Evolutionary conservation across 352 stramenopile genomes (phyloP).

Genomic region (Thraustochytrium striatum): DNA sequence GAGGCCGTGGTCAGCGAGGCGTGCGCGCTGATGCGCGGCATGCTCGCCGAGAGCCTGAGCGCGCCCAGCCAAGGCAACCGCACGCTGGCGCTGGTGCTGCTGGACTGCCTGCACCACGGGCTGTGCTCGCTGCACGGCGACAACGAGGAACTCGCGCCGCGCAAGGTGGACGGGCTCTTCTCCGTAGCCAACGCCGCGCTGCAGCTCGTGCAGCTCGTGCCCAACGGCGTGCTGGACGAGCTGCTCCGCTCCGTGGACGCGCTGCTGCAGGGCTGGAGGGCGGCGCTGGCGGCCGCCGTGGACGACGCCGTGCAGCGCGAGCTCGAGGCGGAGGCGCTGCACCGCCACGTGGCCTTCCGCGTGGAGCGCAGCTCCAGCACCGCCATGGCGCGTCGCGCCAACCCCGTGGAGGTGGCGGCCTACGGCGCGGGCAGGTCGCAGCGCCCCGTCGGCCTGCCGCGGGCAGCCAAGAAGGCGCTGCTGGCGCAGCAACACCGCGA

Average conservation of each 20-base stretch:
- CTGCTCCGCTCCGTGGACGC: background rate
- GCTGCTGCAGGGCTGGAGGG: conserved; percentile 4
- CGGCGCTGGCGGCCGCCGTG: background rate
- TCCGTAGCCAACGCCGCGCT: background rate
- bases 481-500: background rate
- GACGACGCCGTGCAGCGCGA: conserved; percentile 6
- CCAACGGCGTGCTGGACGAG: background rate
- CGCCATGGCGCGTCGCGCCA: conserved; percentile 33
- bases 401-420: conserved; percentile 33
- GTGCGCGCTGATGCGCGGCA: background rate
- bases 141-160: background rate
- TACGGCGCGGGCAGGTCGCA: background rate
- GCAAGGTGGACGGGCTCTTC: conserved; percentile 11
- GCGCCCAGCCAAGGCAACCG: background rate
- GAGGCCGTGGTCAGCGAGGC: background rate
- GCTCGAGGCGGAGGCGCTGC: conserved; percentile 32
- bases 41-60: conserved; percentile 1
- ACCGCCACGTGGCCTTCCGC: background rate
- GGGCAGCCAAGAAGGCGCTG: background rate
- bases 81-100: background rate
- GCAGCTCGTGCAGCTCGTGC: background rate
- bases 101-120: conserved; percentile 28
- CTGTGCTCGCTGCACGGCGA: background rate
- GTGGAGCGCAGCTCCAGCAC: conserved; percentile 15
- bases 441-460: background rate